Evolutionary conservation across 495 filamentous ascomycete genomes (phyloP).

Genomic region (Jackrogersella multiformis): DNA sequence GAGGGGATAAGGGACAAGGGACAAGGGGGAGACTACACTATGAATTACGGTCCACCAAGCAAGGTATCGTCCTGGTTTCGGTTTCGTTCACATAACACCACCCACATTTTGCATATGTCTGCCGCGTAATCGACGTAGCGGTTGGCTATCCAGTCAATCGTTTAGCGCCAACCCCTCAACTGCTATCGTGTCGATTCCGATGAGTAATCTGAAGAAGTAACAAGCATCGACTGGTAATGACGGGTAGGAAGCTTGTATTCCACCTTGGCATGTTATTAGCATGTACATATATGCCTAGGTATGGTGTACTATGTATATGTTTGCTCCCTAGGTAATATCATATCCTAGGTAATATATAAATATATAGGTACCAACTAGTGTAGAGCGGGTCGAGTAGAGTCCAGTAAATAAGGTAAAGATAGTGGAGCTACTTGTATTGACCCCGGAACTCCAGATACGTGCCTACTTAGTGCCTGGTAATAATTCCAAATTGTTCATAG

Average conservation of each 20-base stretch:
- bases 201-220: neutral
- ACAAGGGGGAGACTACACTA: no score
- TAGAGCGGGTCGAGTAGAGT: neutral
- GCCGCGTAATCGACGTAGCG: constrained; percentile 15
- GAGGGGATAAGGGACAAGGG: neutral
- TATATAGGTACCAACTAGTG: no score
- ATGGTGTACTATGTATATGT: no score
- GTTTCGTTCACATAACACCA: neutral
- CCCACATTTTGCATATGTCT: neutral
- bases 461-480: neutral
- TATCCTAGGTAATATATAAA: no score
- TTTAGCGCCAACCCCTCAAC: constrained; percentile 17
- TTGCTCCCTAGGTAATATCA: no score
- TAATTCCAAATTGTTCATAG: neutral
- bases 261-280: neutral
- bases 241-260: constrained; percentile 1
- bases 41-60: neutral
- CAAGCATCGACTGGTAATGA: neutral
- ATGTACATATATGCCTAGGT: neutral
- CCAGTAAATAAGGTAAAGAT: constrained; percentile 11
- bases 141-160: constrained; percentile 7
- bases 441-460: neutral
- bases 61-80: neutral
- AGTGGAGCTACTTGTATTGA: neutral
- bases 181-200: neutral